Base-by-base conservation (phyloP, 345 rosid species). In the Eucalyptus pauciflora region DNA sequence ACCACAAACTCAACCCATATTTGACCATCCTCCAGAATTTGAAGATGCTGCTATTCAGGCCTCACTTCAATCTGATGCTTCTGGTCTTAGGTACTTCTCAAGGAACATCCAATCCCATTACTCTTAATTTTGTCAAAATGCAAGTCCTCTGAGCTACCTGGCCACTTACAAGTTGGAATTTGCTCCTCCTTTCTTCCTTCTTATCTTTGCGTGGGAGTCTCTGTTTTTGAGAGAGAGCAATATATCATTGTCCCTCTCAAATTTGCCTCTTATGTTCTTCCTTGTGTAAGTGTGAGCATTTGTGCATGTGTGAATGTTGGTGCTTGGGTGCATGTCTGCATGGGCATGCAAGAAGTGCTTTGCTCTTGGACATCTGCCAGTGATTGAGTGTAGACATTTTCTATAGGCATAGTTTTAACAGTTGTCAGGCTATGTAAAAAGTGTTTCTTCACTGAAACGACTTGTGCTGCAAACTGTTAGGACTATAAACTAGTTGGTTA, bases 1-100 rank as follows among this genome's bases (percentile, higher is more conserved):
- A 67, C 99, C 99, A 48, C 99, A 97, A 92, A 94, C 99, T 81
- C 98, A 96, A 88, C 95, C 99, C 16, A 89, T 95, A 89, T n/a
- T 90, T 88, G 94, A 93, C 37, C 92, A 94, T 69, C 90, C 92
- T 93, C 89, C 95, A 85, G 86, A 92, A 56, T 96, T 92, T 93
- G 99, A 98, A 90, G 99, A 95, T 92, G 98, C 95, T 92, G 99
- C 97, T 87, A 95, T 97, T 89, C 96, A 97, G 92, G 98, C 97
- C 80, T 98, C 98, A 43, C 94, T 98, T 81, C 95, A 96, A 94
- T 90, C 96, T 85, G 98, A 97, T 94, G 95, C 94, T 87, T 96
- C 99, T 90, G 97, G 92, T 58, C 96, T 98, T 89, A 95, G 99
- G 99, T 98, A 95, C 54, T 56, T 49, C n/a, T 88, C 90, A 29